Percentiles rank a stretch among this genome's conserved stretches.
These are phyloP conservation scores for Cladosporium sp. DNA, from an alignment of 2,329 filamentous ascomycete species.

Conservation along the genomic window DNA sequence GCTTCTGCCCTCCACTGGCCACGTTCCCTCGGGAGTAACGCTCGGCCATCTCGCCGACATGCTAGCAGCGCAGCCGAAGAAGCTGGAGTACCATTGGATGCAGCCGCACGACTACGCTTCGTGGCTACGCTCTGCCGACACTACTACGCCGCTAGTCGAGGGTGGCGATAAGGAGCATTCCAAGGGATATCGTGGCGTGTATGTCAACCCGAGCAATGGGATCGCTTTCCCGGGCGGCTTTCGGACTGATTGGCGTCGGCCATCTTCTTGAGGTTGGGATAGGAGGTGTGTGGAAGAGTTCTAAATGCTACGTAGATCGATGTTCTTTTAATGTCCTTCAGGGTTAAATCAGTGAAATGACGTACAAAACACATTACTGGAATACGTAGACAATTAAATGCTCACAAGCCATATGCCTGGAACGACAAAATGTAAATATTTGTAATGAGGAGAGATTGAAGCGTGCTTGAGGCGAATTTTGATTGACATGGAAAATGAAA, in stretches of 20 bases:
- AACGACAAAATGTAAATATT: no score
- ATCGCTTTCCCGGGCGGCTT: background rate
- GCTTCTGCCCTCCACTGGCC: conserved; percentile 1
- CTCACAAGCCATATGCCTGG: no score
- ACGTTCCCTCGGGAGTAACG: conserved; percentile 11
- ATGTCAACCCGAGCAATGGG: background rate
- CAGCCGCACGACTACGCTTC: conserved; percentile 2
- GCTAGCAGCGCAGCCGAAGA: background rate
- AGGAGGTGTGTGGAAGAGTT: background rate
- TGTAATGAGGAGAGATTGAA: no score
- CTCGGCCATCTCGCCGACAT: conserved; percentile 12
- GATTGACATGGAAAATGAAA: no score
- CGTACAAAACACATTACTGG: no score
- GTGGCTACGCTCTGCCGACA: conserved; percentile 10
- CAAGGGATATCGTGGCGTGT: background rate
- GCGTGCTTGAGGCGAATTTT: no score
- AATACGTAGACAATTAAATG: no score
- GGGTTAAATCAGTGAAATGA: no score
- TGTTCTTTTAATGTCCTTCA: no score
- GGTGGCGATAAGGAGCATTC: background rate
- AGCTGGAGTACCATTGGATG: conserved; percentile 11
- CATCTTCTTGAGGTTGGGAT: background rate
- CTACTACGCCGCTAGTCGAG: background rate
- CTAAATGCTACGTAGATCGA: no score
- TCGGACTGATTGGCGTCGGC: background rate